Percentiles rank a stretch among this genome's conserved stretches.
These are phyloP conservation scores for Podila clonocystis DNA, from an alignment of 192 early-diverging fungal species.

Conservation along the genomic window DNA sequence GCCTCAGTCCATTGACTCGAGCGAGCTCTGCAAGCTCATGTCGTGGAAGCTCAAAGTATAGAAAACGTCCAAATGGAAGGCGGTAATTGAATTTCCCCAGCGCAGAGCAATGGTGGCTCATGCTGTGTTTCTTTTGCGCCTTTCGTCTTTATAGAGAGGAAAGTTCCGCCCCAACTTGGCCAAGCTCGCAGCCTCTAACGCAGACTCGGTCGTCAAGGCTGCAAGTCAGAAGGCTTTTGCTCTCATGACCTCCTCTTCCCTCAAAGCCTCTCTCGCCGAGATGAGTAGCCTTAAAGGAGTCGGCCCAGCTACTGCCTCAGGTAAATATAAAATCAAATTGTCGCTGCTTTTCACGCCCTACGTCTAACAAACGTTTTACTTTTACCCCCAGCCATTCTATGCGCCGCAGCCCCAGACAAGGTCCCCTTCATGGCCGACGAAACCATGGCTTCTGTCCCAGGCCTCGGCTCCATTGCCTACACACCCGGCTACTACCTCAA, in stretches of 20 bases:
- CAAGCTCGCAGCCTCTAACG: slow-evolving; percentile 24
- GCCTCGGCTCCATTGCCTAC: slow-evolving; percentile 41
- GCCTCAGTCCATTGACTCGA: slow-evolving; percentile 15
- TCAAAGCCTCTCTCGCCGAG: slow-evolving; percentile 30
- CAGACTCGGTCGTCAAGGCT: slow-evolving; percentile 17
- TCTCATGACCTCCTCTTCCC: slow-evolving; percentile 6
- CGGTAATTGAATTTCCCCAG: neutral
- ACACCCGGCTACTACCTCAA: slow-evolving; percentile 44
- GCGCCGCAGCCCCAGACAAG: slow-evolving; percentile 29
- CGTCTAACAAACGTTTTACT: too few species aligned
- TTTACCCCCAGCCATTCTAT: slow-evolving; percentile 18
- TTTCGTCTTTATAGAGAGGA: slow-evolving; percentile 17
- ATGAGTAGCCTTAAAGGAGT: slow-evolving; percentile 48
- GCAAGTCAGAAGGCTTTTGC: slow-evolving; percentile 27
- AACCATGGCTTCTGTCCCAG: slow-evolving; percentile 48
- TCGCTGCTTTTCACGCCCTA: neutral
- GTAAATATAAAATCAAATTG: neutral
- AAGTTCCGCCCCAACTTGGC: slow-evolving; percentile 42
- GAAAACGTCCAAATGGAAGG: neutral
- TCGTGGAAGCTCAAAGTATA: slow-evolving; percentile 47
- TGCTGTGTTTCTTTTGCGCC: neutral
- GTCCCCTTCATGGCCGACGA: slow-evolving; percentile 53
- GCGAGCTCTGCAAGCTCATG: slow-evolving; percentile 37
- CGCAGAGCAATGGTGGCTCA: neutral
- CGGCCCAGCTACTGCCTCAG: slow-evolving; percentile 44